A percentile compares a stretch with the other conserved stretches of the same genome.
These are phyloP conservation scores for Cicer chorassanicum DNA, from an alignment of 306 rosid species.

Conservation along the genomic window DNA sequence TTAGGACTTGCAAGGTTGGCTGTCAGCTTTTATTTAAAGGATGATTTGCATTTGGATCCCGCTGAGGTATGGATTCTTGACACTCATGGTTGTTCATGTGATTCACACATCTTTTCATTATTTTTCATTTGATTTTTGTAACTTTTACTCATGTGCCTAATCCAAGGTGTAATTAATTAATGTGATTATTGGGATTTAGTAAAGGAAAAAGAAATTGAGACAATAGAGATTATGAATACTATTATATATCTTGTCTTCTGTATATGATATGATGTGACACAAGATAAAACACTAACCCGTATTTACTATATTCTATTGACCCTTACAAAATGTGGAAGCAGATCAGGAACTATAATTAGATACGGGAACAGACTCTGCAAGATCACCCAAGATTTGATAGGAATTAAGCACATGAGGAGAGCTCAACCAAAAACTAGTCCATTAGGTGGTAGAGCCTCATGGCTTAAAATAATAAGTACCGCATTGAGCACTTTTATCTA, in stretches of 20 bases:
- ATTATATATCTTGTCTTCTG: neutral
- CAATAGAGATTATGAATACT: slow-evolving; percentile 15
- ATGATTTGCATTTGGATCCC: slow-evolving; percentile 93
- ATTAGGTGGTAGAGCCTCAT: too few species aligned
- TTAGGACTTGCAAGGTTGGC: slow-evolving; percentile 96
- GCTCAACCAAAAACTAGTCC: too few species aligned
- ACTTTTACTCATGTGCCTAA: slow-evolving; percentile 6
- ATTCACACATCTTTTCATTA: slow-evolving; percentile 20
- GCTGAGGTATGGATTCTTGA: slow-evolving; percentile 75
- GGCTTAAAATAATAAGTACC: too few species aligned
- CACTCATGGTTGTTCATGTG: slow-evolving; percentile 35
- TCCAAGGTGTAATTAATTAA: slow-evolving; percentile 13
- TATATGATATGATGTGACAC: neutral
- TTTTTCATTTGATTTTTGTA: slow-evolving; percentile 23
- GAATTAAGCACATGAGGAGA: too few species aligned
- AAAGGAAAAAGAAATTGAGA: neutral
- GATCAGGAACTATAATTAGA: neutral
- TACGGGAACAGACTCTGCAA: neutral
- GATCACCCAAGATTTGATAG: neutral
- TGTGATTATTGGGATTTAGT: slow-evolving; percentile 22
- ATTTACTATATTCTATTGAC: neutral
- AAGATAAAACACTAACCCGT: neutral
- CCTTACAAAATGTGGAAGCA: neutral
- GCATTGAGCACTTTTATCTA: too few species aligned
- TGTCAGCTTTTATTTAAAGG: slow-evolving; percentile 82